Evolutionary conservation across 768 basidiomycete genomes (phyloP), one percentile per base, ranked within the genome.

Genomic region (Lactifluus hygrophoroides): DNA sequence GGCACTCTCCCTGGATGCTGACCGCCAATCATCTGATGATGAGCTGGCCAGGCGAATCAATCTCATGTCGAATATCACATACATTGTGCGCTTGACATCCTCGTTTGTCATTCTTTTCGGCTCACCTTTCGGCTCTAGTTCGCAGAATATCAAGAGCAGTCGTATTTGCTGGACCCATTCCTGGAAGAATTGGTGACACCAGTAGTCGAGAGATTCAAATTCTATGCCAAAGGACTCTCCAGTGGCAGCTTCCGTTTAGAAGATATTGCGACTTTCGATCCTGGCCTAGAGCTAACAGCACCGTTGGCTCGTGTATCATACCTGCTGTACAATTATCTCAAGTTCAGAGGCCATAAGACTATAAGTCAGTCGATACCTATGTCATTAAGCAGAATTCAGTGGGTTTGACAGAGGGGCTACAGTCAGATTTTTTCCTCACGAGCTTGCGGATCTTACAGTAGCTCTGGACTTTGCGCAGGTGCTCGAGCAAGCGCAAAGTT

Each of bases 361-460:
- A 88, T 95, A 73, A 84, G 95, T 95, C 65, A 75, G 85, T 79
- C 42, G 37, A 60, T 52, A 21, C 23, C 49, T 63, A 50, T 25
- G 37, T 25, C 43, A 63, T 51, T 45, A 23, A 47, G 50, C 7
- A 27, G 10, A 19, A 40, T 17, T 8, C 21, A 32, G 23, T 32
- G 35, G 28, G 25, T 27, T 51, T 46, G 56, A 27, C 44, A 5
- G 25, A 62, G 58, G 65, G 62, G 57, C 52, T 34, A 17, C 67
- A 99, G 95, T 88, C 61, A 85, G 90, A 62, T 94, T 88, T 71
- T 96, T 99, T 68, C 95, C 95, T 42, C 95, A 97, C 68, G 86
- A 92, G 67, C 79, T 96, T 35, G 76, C 81, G 1, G 91, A 95
- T 70, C 77, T 98, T 3, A 80, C 84, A 0, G 78, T 90, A 50